These are phyloP conservation scores for Phytophthora sp. DNA, from an alignment of 352 stramenopile genomes.

Conservation along the genomic window DNA sequence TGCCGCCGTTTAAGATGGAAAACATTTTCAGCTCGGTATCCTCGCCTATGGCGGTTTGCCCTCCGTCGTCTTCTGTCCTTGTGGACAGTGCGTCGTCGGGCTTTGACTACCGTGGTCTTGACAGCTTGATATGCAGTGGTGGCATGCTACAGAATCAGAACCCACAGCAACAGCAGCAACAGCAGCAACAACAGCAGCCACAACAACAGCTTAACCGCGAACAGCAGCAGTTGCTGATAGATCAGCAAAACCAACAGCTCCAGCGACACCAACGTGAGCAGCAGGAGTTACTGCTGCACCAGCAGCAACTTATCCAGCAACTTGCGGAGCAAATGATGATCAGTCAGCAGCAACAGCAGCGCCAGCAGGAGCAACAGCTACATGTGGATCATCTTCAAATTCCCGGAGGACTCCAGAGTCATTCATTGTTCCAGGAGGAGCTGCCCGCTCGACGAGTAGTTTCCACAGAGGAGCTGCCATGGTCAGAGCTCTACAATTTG, in stretches of 20 bases:
- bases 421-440: conserved; percentile 73
- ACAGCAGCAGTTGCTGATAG: conserved; percentile 30
- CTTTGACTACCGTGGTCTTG: conserved; percentile 50
- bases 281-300: conserved; percentile 33
- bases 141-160: conserved; percentile 27
- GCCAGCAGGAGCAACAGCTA: conserved; percentile 23
- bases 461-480: conserved; percentile 75
- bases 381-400: conserved; percentile 29
- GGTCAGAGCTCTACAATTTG: conserved; percentile 85
- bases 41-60: conserved; percentile 33
- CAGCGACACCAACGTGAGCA: conserved; percentile 45
- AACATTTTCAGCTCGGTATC: conserved; percentile 39
- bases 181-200: conserved; percentile 33
- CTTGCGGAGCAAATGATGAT: conserved; percentile 47
- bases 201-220: conserved; percentile 34
- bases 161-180: conserved; percentile 36
- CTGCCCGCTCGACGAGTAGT: conserved; percentile 63
- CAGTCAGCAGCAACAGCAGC: conserved; percentile 41
- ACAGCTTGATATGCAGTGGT: conserved; percentile 41
- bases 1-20: conserved; percentile 46
- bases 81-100: conserved; percentile 39
- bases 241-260: conserved; percentile 47
- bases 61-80: conserved; percentile 36
- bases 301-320: conserved; percentile 43
- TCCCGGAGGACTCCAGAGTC: conserved; percentile 54